Base-by-base conservation (phyloP, 352 stramenopile genomes). In the Pythium pyrilobum region DNA sequence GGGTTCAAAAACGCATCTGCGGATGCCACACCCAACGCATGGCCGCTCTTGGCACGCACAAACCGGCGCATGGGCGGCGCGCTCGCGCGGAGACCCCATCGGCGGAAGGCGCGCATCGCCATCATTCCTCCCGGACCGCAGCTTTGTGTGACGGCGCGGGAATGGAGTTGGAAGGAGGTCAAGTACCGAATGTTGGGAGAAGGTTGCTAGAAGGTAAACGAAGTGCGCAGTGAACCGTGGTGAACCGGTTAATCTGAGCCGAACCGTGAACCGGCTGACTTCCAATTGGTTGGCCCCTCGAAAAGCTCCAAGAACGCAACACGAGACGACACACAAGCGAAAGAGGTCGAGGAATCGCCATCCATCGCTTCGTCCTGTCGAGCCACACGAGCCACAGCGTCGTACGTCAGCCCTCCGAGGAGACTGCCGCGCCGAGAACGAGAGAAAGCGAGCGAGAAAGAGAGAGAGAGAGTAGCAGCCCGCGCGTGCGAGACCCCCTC, bases 1-100 rank as follows among this genome's bases (percentile, higher is more conserved):
- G 78, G 74, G 45, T 87, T 85, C 23, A n/a, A 18, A 7, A 55
- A 44, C 21, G 21, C 12, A 40, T 51, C 55, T 72, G 40, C 20
- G 18, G 37, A 31, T 7, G 45, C 52, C 2, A 79, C 40, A 0
- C 70, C 66, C 1, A 74, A 56, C 13, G 73, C 70, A 41, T 52
- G 42, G 21, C 27, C 24, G 1, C 45, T 42, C 27, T 53, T 48
- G 5, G 42, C 43, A 39, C 52, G 52, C 15, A 28, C 34, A 3
- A 49, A 38, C 2, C 43, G 53, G 1, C 34, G 27, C n/a, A 28
- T 6, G 27, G 31, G 20, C 33, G 16, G 9, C 12, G 28, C 50
- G 21, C 11, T 32, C 10, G 31, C 34, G 21, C 52, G 43, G 16
- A 38, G 15, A 6, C 32, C 53, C 15, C 38, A 56, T 41, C 56